Base-by-base conservation (phyloP, 2,329 filamentous ascomycete species). In the Neurospora sp. region DNA sequence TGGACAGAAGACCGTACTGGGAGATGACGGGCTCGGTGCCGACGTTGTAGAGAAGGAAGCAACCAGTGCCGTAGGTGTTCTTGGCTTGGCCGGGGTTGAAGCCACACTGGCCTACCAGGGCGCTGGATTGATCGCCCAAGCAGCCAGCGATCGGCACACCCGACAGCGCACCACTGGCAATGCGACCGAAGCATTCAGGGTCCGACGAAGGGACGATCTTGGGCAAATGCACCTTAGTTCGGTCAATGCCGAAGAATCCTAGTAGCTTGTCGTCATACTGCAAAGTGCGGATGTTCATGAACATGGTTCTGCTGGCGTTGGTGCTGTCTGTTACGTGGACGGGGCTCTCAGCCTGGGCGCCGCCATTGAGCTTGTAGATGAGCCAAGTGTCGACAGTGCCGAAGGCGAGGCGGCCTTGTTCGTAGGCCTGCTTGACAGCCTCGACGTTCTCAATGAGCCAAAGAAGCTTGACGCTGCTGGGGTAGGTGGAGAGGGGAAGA, bases 251-350 rank as follows among this genome's bases (percentile, higher is more conserved):
- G 80, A 97, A 97, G 82, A 96, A 97, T 33, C 88, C 82, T 36
- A 97, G 82, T 36, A 97, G 85, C 52, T 85, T 84, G 70, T 93
- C 88, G 78, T 95, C 92, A 80, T 97, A 97, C 76, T 93, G 80
- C 71, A 93, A 84, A 11, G 90, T 94, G 75, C 89, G 86, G 69
- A 97, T 84, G 81, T 97, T 93, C 90, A 97, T 94, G 80, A 97
- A 96, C 93, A 97, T 96, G 72, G 93, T 97, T 77, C 93, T 85
- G 68, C 91, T 95, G 23, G 93, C 93, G 78, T 97, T 97, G 72
- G 92, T 93, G 67, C 90, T 89, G 79, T 97, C 93, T 0, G 93
- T 96, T 70, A 97, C 92, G 77, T 92, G 90, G 62, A 93, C 80
- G 67, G 88, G 86, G 17, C 74, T 78, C 70, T 82, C 81, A 68